Evolutionary conservation across 2,329 filamentous ascomycete species (phyloP), one percentile per base, ranked within the genome.

Genomic region (Acarospora socialis): DNA sequence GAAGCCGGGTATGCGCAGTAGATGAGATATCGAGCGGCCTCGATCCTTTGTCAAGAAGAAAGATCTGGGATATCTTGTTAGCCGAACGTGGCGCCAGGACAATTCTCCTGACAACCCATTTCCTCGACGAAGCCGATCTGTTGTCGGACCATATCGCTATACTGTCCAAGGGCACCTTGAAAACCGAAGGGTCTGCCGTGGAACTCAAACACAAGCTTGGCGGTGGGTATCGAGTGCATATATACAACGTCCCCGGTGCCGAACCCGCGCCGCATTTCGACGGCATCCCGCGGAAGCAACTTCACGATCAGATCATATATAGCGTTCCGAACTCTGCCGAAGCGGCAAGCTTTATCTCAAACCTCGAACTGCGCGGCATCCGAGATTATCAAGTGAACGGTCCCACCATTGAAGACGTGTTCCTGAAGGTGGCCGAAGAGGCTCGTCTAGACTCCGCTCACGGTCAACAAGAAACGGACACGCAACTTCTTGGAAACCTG

Each of bases 31-130:
- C 79, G 22, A 84, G 78, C 37, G 87, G 86, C 9, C 66, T 94
- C 13, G 86, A 94, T 49, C 84, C 87, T 0, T 60, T 94, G 1
- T 86, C 80, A 13, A 68, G 87, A 33, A 65, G 84, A 17, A 93
- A 92, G 57, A 81, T 94, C 15, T 94, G 86, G 86, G 83, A 93
- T 44, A 94, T 94, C 37, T 62, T 94, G 14, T 63, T 93, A 8
- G 79, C 79, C 1, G 84, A 93, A 53, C 73, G 86, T 35, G 84
- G 83, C 13, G 66, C 66, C 37, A 66, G 86, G 24, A 92, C 86
- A 0, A 80, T 93, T 45, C 71, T 94, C 24, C 55, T 94, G 35
- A 94, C 86, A 0, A 94, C 86, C 0, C 87, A 94, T 52, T 94
- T 93, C 53, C 65, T 94, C 6, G 87, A 94, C 47, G 87, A 94